A percentile compares a stretch with the other conserved stretches of the same genome.
phyloP scores from a whole-genome alignment of 2,329 filamentous ascomycete species.

The Ceratocystis alfenasii region DNA sequence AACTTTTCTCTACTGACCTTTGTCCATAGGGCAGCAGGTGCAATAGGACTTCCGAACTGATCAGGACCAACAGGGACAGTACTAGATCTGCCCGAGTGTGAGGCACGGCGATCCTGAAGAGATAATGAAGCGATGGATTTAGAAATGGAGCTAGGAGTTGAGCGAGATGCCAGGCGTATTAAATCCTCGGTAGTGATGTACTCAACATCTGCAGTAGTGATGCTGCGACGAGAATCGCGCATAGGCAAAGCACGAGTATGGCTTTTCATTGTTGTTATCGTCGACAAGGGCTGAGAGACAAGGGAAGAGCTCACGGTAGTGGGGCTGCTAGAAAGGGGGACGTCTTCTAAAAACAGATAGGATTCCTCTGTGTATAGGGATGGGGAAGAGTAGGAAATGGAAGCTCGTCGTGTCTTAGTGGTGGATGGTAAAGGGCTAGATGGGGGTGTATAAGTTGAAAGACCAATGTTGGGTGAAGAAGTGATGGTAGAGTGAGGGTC shows the following conservation, averaged over 20 bases:
- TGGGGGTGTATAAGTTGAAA: background rate
- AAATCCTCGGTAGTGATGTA: conserved; percentile 20
- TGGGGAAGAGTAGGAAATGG: conserved; percentile 14
- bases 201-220: conserved; percentile 14
- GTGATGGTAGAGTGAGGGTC: conserved; percentile 4
- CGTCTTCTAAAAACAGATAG: background rate
- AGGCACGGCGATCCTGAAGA: conserved; percentile 13
- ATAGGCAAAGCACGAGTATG: conserved; percentile 17
- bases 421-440: conserved; percentile 14
- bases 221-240: conserved; percentile 14
- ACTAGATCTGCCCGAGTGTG: conserved; percentile 13
- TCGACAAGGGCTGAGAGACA: background rate
- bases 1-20: conserved; percentile 43
- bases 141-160: background rate
- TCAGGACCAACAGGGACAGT: conserved; percentile 42
- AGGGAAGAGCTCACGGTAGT: background rate
- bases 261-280: conserved; percentile 5
- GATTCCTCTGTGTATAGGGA: background rate
- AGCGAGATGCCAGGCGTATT: background rate
- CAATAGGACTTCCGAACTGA: conserved; percentile 44
- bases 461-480: background rate
- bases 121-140: background rate
- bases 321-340: conserved; percentile 5
- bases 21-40: conserved; percentile 47
- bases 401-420: conserved; percentile 11